phyloP scores from a whole-genome alignment of 2,329 filamentous ascomycete genomes.

The Aspergillus tubingensis region DNA sequence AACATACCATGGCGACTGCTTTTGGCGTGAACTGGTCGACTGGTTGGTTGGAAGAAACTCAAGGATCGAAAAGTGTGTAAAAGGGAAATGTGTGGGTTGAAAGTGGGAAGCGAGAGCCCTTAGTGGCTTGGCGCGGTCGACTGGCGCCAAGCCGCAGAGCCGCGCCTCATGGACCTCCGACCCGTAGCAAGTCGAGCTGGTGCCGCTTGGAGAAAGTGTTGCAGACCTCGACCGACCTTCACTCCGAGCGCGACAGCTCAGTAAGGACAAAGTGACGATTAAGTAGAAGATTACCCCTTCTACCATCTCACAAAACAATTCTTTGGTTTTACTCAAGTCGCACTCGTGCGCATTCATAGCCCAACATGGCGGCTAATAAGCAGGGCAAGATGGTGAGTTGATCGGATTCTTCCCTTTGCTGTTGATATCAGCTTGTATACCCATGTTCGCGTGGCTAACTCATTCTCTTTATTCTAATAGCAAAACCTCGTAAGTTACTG shows the following conservation, averaged over 20 bases:
- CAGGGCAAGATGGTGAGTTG: constrained; percentile 98
- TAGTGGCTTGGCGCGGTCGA: constrained; percentile 36
- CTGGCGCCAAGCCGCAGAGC: constrained; percentile 30
- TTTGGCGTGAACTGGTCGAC: constrained; percentile 42
- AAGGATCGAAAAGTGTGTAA: constrained; percentile 34
- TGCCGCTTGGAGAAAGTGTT: constrained; percentile 4
- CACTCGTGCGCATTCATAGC: constrained; percentile 46
- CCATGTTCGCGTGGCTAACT: constrained; percentile 54
- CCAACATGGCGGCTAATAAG: constrained; percentile 71
- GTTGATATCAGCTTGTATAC: neutral
- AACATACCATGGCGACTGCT: constrained; percentile 53
- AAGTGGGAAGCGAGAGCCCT: constrained; percentile 41
- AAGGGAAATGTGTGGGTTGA: constrained; percentile 40
- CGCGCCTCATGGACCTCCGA: constrained; percentile 20
- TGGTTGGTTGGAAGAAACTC: constrained; percentile 37
- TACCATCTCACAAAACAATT: constrained; percentile 22
- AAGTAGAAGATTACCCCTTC: constrained; percentile 25
- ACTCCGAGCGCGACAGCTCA: constrained; percentile 12
- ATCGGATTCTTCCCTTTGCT: constrained; percentile 11
- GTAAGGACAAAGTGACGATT: constrained; percentile 16
- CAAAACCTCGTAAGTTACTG: constrained; percentile 63
- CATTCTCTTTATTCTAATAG: constrained; percentile 40
- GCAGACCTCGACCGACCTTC: constrained; percentile 1
- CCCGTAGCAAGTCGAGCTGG: constrained; percentile 9
- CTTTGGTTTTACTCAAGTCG: constrained; percentile 42